phyloP scores from a whole-genome alignment of 2,329 filamentous ascomycete genomes.

The Decorospora gaudefroyi region DNA sequence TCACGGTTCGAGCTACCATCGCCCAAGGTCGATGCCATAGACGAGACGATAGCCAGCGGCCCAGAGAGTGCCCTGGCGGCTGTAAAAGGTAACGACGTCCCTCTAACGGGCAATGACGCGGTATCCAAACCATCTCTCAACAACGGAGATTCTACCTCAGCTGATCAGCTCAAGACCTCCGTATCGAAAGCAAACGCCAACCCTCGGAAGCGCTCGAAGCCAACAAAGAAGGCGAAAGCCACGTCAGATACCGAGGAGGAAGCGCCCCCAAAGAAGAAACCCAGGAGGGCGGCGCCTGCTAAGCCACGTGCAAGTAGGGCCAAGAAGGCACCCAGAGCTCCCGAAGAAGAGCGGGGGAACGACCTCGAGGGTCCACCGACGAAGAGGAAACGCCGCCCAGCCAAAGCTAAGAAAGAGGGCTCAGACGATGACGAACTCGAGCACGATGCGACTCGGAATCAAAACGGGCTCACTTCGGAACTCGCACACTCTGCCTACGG shows the following conservation, averaged over 20 bases:
- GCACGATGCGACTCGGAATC: no score
- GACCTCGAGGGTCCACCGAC: no score
- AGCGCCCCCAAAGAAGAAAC: conserved; percentile 11
- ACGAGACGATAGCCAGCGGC: background rate
- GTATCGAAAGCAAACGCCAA: background rate
- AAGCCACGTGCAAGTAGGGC: background rate
- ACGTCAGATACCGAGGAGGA: conserved; percentile 11
- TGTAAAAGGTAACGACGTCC: background rate
- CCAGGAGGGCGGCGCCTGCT: background rate
- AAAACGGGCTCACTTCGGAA: no score
- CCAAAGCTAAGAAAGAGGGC: no score
- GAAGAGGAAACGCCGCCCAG: no score
- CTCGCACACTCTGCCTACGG: no score
- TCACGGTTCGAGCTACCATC: background rate
- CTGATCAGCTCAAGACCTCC: no score
- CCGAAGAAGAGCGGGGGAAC: no score
- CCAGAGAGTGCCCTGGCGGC: background rate
- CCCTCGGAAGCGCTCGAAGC: background rate
- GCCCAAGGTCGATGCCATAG: background rate
- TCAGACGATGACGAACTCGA: no score
- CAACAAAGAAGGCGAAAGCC: background rate
- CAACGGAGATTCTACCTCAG: background rate
- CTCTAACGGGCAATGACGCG: background rate
- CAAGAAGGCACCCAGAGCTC: background rate
- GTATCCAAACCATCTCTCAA: background rate